Evolutionary conservation across 2,329 filamentous ascomycete species (phyloP), one percentile per base, ranked within the genome.

Genomic region (Aulographum hederae): DNA sequence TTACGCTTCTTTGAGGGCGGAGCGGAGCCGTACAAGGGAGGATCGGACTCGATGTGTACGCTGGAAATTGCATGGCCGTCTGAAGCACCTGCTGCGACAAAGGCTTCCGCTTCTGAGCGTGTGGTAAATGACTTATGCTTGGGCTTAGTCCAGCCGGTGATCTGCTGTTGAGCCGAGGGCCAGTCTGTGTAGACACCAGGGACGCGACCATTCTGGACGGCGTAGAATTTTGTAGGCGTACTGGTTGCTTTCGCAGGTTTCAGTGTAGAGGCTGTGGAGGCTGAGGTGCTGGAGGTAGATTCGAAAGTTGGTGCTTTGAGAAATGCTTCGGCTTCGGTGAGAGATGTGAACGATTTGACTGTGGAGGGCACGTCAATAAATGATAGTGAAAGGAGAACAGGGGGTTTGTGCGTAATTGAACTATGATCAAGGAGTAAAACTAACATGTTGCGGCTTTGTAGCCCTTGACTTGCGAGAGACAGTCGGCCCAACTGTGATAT

Each of bases 261-360:
- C n/a, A n/a, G n/a, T n/a, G n/a, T n/a, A n/a, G n/a, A 51, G 51
- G 34, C 65, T 63, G 40, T 64, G 65, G 29, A 20, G 15, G 31
- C 18, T 26, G 29, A 25, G 12, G 11, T 32, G 16, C n/a, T n/a
- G n/a, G n/a, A n/a, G n/a, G n/a, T n/a, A n/a, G n/a, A n/a, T n/a
- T n/a, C n/a, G 21, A 25, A 10, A 10, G 27, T 28, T 8, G 16
- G 27, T 13, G n/a, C 13, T 17, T 79, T 78, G 17, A 81, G 62
- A 47, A 80, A 94, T 2, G 69, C 71, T 44, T 78, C 67, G n/a
- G 86, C 86, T 37, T 93, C 82, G 38, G 73, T 66, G 36, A 65
- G 59, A 1, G 67, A 71, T 6, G 63, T 56, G 47, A 93, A 94
- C 2, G 78, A 81, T 57, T 89, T 86, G 60, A 78, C 81, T 89